phyloP scores from a whole-genome alignment of 2,329 filamentous ascomycete species.

The Xylaria polymorpha region DNA sequence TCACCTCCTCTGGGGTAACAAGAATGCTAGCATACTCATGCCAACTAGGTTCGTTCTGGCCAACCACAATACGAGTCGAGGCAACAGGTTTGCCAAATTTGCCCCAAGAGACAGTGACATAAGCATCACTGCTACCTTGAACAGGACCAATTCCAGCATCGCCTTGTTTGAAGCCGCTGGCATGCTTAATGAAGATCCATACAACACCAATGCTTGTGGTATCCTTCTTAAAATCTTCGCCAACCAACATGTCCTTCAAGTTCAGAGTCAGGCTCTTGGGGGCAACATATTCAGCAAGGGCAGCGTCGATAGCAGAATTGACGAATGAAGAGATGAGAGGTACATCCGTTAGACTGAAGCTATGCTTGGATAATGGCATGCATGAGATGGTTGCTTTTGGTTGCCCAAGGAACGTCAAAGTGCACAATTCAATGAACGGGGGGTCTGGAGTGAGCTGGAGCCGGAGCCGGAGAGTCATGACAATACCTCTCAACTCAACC shows the following conservation, averaged over 20 bases:
- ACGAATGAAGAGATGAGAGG: constrained; percentile 81
- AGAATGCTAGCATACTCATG: constrained; percentile 76
- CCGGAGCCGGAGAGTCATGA: constrained; percentile 76
- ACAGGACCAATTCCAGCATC: constrained; percentile 71
- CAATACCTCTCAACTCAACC: constrained; percentile 78
- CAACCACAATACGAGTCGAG: constrained; percentile 72
- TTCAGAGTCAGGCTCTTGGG: constrained; percentile 80
- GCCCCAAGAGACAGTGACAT: constrained; percentile 79
- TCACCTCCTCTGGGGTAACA: constrained; percentile 76
- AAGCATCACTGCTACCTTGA: constrained; percentile 74
- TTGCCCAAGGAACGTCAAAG: constrained; percentile 79
- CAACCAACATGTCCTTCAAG: constrained; percentile 80
- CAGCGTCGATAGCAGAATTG: constrained; percentile 78
- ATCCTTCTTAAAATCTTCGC: constrained; percentile 83
- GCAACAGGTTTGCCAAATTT: constrained; percentile 79
- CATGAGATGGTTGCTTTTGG: constrained; percentile 78
- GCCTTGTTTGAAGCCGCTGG: constrained; percentile 77
- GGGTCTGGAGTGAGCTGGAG: constrained; percentile 80
- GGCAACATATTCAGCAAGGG: constrained; percentile 79
- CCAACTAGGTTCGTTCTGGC: constrained; percentile 76
- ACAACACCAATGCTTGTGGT: constrained; percentile 73
- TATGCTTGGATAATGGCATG: constrained; percentile 74
- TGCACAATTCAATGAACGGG: constrained; percentile 80
- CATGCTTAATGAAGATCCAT: constrained; percentile 73
- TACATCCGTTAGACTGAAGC: constrained; percentile 79